phyloP scores from a whole-genome alignment of 768 basidiomycete genomes.

The Lactarius tabidus region DNA sequence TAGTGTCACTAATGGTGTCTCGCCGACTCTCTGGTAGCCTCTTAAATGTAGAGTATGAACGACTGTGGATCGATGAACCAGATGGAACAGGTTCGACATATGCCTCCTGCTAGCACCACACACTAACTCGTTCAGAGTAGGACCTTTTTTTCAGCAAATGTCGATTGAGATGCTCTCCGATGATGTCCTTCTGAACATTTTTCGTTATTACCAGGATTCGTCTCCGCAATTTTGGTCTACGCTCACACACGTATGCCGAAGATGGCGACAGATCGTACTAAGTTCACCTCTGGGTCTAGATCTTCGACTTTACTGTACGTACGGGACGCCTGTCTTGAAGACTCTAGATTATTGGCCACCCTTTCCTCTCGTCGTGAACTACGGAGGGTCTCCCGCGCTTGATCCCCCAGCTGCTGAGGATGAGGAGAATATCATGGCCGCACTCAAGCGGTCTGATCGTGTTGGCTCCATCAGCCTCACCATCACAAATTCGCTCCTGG shows the following conservation, averaged over 20 bases:
- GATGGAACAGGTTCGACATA: not conserved
- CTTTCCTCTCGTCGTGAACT: not conserved
- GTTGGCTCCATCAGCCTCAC: not conserved
- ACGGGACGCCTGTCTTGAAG: not conserved
- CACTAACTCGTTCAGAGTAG: not conserved
- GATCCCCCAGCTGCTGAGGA: not conserved
- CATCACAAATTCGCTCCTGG: not conserved
- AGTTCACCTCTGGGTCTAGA: not conserved
- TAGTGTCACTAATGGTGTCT: not conserved
- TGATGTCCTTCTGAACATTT: not conserved
- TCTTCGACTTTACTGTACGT: too few species aligned
- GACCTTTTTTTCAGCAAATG: not conserved
- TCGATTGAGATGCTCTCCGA: not conserved
- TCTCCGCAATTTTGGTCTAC: not conserved
- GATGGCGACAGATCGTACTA: not conserved
- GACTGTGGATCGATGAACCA: too few species aligned
- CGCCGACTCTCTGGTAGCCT: too few species aligned
- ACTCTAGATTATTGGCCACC: not conserved
- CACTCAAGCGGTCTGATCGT: not conserved
- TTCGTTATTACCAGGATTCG: not conserved
- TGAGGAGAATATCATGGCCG: not conserved
- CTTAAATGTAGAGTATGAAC: not conserved
- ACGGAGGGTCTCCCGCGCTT: not conserved
- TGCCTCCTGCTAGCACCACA: too few species aligned
- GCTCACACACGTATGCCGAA: not conserved